Base-by-base conservation (phyloP, 108 stramenopile genomes). In the Fragilaria crotonensis region DNA sequence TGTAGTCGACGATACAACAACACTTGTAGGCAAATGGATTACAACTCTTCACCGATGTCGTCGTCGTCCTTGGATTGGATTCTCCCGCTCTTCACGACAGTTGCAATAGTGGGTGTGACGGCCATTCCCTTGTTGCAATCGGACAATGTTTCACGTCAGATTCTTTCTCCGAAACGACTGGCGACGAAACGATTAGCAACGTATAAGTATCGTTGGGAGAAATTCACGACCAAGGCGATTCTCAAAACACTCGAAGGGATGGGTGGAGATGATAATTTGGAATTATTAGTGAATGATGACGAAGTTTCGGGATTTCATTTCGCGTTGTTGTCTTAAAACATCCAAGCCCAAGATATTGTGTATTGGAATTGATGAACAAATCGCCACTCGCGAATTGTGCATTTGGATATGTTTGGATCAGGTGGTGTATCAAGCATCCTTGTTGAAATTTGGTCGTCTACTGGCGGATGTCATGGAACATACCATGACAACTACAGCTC, bases 401-500 rank as follows among this genome's bases (percentile, higher is more conserved):
- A 20, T 33, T 14, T 56, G 27, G n/a, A 4, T 56, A 3, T 31
- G 30, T 3, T 21, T 33, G 4, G 32, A 31, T 26, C 4, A 33
- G 4, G 33, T 19, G 19, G 20, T 21, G 19, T 75, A 63, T 51
- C 80, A 85, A 27, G 57, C 78, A 25, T 83, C 88, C 30, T 59
- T 90, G 7, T 47, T 82, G 1, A 46, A 50, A 25, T 90, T 90
- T 72, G 78, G 77, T 36, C 64, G 66, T 21, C 48, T 30, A 41
- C 53, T 90, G 59, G 75, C 79, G 0, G 46, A 72, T 23, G 76
- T 64, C 14, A 80, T 90, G 53, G 85, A 86, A 41, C 48, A 71
- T 32, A 67, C 71, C 47, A 46, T 79, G 52, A 76, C 74, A 4
- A 72, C 66, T 32, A 73, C 71, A 17, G 63, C 78, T 3, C 46